phyloP scores from a whole-genome alignment of 306 rosid species.

The Crataegus laevigata region DNA sequence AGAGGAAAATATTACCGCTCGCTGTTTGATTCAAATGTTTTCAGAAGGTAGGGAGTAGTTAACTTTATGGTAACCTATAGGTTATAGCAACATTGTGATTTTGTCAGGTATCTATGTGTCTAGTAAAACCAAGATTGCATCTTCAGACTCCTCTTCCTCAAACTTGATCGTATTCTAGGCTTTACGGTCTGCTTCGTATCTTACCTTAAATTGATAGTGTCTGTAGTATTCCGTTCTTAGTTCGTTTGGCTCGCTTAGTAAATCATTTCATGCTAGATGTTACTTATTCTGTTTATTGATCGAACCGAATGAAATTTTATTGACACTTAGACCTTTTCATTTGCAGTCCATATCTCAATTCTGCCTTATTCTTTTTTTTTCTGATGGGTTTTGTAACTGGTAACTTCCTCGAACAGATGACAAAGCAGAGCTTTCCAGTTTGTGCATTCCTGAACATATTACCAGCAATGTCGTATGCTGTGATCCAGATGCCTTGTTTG shows the following conservation, averaged over 20 bases:
- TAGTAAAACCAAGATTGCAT: conserved; percentile 93
- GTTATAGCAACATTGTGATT: conserved; percentile 20
- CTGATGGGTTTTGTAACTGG: no score
- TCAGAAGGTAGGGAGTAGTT: neutral
- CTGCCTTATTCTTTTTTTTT: neutral
- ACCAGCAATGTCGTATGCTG: neutral
- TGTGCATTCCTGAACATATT: neutral
- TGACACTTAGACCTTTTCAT: neutral
- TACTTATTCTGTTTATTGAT: neutral
- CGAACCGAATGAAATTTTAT: neutral
- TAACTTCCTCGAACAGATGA: neutral
- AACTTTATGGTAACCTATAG: neutral
- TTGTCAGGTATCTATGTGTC: conserved; percentile 74
- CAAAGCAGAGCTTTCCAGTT: neutral
- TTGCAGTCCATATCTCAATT: neutral
- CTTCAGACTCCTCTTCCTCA: conserved; percentile 91
- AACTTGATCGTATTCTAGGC: conserved; percentile 74
- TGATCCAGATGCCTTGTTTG: neutral
- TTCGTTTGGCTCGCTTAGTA: conserved; percentile 12
- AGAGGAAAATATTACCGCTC: neutral
- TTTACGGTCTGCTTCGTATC: conserved; percentile 71
- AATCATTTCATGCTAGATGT: neutral
- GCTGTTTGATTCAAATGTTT: neutral
- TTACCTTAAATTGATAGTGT: conserved; percentile 27
- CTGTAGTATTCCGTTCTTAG: conserved; percentile 23